phyloP scores from a whole-genome alignment of 371 early-diverging fungal species.

The Rhizopus arrhizus region DNA sequence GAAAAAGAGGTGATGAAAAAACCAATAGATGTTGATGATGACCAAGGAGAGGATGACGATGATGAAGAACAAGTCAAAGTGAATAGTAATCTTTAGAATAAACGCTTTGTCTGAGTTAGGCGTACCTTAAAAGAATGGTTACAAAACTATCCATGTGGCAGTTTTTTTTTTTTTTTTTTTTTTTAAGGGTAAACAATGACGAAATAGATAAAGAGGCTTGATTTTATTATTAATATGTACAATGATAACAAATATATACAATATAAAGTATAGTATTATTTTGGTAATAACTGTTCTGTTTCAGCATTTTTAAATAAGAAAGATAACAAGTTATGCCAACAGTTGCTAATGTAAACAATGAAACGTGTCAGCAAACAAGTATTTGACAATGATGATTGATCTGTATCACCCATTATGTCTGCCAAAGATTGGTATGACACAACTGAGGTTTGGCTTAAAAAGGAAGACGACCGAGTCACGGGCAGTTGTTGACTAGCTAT shows the following conservation, averaged over 20 bases:
- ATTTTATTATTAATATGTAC: too few relatives aligned
- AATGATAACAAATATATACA: too few relatives aligned
- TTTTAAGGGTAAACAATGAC: too few relatives aligned
- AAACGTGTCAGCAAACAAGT: not conserved
- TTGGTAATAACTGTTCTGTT: not conserved
- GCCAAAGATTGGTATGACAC: constrained; percentile 1
- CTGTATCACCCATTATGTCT: not conserved
- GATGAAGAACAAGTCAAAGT: not conserved
- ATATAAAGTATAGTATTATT: too few relatives aligned
- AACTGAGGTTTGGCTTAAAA: constrained; percentile 21
- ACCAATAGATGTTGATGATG: not conserved
- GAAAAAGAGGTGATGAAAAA: not conserved
- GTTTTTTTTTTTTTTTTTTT: too few relatives aligned
- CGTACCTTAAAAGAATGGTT: too few relatives aligned
- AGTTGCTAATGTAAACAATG: not conserved
- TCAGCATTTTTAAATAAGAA: not conserved
- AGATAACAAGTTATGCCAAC: not conserved
- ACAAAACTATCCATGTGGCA: too few relatives aligned
- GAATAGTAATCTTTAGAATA: not conserved
- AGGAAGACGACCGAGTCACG: constrained; percentile 25
- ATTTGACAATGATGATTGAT: not conserved
- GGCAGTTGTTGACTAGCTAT: not conserved
- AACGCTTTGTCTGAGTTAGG: too few relatives aligned
- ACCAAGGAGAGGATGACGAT: not conserved
- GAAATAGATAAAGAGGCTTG: too few relatives aligned